Evolutionary conservation across 352 stramenopile genomes (phyloP).

Genomic region (Pythium coloratum): DNA sequence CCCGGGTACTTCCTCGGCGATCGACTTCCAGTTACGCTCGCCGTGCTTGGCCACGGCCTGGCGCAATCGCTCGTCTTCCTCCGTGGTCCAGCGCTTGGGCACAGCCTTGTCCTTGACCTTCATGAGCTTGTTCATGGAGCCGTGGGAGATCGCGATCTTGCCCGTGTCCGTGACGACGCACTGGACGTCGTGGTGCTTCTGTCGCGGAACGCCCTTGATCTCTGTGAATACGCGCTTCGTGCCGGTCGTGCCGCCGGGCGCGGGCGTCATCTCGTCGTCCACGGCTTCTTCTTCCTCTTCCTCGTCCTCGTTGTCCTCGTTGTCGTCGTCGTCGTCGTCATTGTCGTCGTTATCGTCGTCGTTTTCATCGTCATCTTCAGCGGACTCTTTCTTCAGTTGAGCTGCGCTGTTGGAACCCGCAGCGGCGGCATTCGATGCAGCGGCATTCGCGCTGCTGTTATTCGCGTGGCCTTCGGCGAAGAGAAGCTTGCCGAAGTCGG

Average conservation of each 20-base stretch:
- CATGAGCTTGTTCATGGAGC: constrained; percentile 65
- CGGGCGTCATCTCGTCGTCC: constrained; percentile 21
- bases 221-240: constrained; percentile 81
- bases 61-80: constrained; percentile 80
- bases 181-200: constrained; percentile 80
- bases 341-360: constrained; percentile 19
- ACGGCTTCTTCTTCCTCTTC: constrained; percentile 20
- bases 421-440: not conserved
- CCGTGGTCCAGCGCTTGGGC: constrained; percentile 75
- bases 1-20: constrained; percentile 79
- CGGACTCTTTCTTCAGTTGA: constrained; percentile 5
- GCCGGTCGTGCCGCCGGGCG: constrained; percentile 17
- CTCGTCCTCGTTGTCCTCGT: constrained; percentile 24
- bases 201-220: constrained; percentile 79
- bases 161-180: constrained; percentile 39
- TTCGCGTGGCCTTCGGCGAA: constrained; percentile 68
- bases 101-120: constrained; percentile 86
- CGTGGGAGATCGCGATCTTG: constrained; percentile 47
- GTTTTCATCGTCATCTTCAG: not conserved
- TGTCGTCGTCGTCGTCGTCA: constrained; percentile 23
- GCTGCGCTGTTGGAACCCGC: constrained; percentile 5
- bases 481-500: constrained; percentile 84
- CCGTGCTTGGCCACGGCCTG: constrained; percentile 75
- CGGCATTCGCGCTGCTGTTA: not conserved
- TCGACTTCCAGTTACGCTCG: constrained; percentile 88